These are phyloP conservation scores for Russula foetens DNA, from an alignment of 768 basidiomycete species.

Conservation along the genomic window DNA sequence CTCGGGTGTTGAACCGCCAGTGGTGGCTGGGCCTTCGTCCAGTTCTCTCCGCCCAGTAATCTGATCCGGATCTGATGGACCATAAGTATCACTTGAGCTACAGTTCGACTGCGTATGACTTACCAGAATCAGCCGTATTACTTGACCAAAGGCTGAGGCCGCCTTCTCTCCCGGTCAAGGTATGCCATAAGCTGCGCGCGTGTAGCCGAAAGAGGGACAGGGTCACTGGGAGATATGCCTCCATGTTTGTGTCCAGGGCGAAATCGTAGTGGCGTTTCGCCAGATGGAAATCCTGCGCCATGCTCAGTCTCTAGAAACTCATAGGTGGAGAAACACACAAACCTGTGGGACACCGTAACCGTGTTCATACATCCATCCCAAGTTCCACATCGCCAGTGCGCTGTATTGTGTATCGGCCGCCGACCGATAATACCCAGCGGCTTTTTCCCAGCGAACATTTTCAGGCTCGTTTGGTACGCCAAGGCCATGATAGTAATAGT, in stretches of 20 bases:
- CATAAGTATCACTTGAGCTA: not conserved
- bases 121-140: slow-evolving; percentile 41
- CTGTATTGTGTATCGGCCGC: slow-evolving; percentile 90
- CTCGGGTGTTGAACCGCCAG: slow-evolving; percentile 8
- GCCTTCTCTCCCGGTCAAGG: slow-evolving; percentile 46
- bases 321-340: slow-evolving; percentile 10
- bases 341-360: slow-evolving; percentile 88
- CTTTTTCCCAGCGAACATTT: slow-evolving; percentile 68
- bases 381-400: slow-evolving; percentile 95
- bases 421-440: slow-evolving; percentile 88
- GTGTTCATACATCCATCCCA: slow-evolving; percentile 99
- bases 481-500: slow-evolving; percentile 91
- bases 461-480: slow-evolving; percentile 68
- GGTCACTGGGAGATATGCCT: slow-evolving; percentile 83
- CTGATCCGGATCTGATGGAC: not conserved
- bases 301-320: not conserved
- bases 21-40: slow-evolving; percentile 3
- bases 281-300: slow-evolving; percentile 79
- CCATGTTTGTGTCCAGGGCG: slow-evolving; percentile 77
- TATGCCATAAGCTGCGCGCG: slow-evolving; percentile 76
- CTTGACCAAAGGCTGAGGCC: slow-evolving; percentile 60
- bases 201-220: slow-evolving; percentile 81
- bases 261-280: slow-evolving; percentile 95
- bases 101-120: not conserved
- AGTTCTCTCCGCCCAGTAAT: slow-evolving; percentile 12